phyloP scores from a whole-genome alignment of 768 basidiomycete species.

The Vararia minispora region DNA sequence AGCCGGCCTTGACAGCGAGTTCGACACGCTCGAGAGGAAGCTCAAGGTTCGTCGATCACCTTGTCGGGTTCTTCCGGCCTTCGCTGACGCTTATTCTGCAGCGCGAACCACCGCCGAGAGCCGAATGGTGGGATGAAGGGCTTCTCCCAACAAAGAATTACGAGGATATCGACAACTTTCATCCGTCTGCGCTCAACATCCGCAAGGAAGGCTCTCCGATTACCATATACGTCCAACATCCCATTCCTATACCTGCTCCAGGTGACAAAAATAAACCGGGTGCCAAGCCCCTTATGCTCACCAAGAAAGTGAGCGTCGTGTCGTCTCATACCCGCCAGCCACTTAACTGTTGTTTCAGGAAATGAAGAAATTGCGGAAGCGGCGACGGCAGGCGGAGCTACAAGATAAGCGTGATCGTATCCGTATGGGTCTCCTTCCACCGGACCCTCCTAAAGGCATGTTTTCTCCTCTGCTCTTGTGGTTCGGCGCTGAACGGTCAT shows the following conservation, averaged over 20 bases:
- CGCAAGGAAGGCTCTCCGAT: slow-evolving; percentile 62
- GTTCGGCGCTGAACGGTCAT: slow-evolving; percentile 5
- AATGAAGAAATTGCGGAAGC: slow-evolving; percentile 94
- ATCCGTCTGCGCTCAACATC: slow-evolving; percentile 50
- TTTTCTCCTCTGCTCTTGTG: background rate
- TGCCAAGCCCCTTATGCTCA: slow-evolving; percentile 85
- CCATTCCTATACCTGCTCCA: slow-evolving; percentile 90
- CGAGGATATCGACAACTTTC: slow-evolving; percentile 48
- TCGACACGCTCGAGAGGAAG: slow-evolving; percentile 81
- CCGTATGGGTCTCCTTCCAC: slow-evolving; percentile 91
- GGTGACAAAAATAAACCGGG: slow-evolving; percentile 71
- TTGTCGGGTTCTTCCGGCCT: background rate
- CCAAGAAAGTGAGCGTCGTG: slow-evolving; percentile 55
- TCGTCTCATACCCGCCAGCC: background rate
- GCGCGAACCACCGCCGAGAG: slow-evolving; percentile 78
- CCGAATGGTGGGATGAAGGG: slow-evolving; percentile 97
- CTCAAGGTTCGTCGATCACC: slow-evolving; percentile 49
- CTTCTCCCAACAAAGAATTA: slow-evolving; percentile 75
- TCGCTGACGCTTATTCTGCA: slow-evolving; percentile 20
- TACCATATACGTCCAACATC: slow-evolving; percentile 89
- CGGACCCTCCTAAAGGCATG: slow-evolving; percentile 88
- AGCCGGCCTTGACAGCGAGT: slow-evolving; percentile 90
- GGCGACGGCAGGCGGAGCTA: slow-evolving; percentile 75
- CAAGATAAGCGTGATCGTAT: slow-evolving; percentile 93
- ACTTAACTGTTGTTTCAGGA: slow-evolving; percentile 33